These are phyloP conservation scores for Botrytis porri DNA, from an alignment of 2,329 filamentous ascomycete genomes.

Conservation along the genomic window DNA sequence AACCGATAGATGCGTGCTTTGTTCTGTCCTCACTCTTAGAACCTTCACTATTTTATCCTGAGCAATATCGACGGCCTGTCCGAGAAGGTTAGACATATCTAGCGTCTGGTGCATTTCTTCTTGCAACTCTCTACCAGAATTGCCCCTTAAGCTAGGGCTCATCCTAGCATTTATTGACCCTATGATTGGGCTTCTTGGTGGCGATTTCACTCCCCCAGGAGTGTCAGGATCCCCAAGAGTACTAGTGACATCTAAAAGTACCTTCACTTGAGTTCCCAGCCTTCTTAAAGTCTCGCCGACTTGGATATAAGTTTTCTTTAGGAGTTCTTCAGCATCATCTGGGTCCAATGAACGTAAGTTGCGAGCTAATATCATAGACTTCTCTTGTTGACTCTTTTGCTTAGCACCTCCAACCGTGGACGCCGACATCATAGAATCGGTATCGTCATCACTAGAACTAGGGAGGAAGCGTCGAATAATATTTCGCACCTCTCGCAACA, in stretches of 20 bases:
- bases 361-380: conserved; percentile 80
- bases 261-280: conserved; percentile 86
- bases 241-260: conserved; percentile 91
- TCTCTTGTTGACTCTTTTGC: conserved; percentile 76
- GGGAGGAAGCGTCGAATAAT: conserved; percentile 83
- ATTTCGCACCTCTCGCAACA: conserved; percentile 80
- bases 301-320: conserved; percentile 79
- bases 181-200: conserved; percentile 36
- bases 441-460: conserved; percentile 91
- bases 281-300: conserved; percentile 84
- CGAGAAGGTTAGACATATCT: conserved; percentile 74
- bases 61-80: conserved; percentile 75
- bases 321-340: conserved; percentile 78
- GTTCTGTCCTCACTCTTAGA: conserved; percentile 72
- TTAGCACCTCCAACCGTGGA: conserved; percentile 71
- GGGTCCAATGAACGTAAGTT: conserved; percentile 83
- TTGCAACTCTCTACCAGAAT: conserved; percentile 47
- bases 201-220: conserved; percentile 33
- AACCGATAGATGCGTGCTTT: conserved; percentile 65
- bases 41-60: conserved; percentile 75
- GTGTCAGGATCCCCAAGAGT: conserved; percentile 41
- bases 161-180: conserved; percentile 32
- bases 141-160: conserved; percentile 22
- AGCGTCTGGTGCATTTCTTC: conserved; percentile 74
- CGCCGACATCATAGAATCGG: conserved; percentile 80